Conservation (phyloP, 1,284 basidiomycete species). For the Singerocomus inundabilis region DNA sequence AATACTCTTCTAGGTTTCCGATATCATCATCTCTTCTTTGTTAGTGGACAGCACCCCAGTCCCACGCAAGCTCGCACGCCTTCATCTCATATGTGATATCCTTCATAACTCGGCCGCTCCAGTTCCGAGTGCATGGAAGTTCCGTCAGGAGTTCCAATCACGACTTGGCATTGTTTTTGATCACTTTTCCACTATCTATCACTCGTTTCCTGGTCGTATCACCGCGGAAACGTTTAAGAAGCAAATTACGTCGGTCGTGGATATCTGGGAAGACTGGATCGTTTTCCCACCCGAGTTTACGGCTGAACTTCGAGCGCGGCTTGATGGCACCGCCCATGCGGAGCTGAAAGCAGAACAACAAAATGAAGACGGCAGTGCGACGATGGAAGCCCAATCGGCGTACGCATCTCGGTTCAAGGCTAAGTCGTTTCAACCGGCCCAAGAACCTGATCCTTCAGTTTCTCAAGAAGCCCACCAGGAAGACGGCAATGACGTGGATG, state of each 20-base stretch:
- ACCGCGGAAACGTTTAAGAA: slow-evolving; percentile 93
- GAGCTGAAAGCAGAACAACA: slow-evolving; percentile 31
- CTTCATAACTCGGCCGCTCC: slow-evolving; percentile 93
- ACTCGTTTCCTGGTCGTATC: slow-evolving; percentile 88
- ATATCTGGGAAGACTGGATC: slow-evolving; percentile 97
- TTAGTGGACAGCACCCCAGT: slow-evolving; percentile 87
- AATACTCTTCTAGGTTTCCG: slow-evolving; percentile 60
- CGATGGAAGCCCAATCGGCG: slow-evolving; percentile 29
- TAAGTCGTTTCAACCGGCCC: slow-evolving; percentile 72
- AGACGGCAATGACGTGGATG: slow-evolving; percentile 40
- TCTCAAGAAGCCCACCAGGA: slow-evolving; percentile 39
- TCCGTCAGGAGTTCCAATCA: slow-evolving; percentile 86
- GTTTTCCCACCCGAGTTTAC: slow-evolving; percentile 87
- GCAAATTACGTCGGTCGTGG: slow-evolving; percentile 81
- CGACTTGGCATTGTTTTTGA: slow-evolving; percentile 88
- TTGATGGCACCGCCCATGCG: slow-evolving; percentile 57
- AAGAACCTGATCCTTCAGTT: slow-evolving; percentile 33
- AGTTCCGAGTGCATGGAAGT: slow-evolving; percentile 91
- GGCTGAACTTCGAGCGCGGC: slow-evolving; percentile 61
- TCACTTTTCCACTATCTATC: slow-evolving; percentile 89
- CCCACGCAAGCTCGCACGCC: slow-evolving; percentile 91
- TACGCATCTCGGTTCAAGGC: slow-evolving; percentile 73
- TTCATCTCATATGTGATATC: slow-evolving; percentile 96
- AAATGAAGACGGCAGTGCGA: slow-evolving; percentile 34
- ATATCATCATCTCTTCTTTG: slow-evolving; percentile 83